These are phyloP conservation scores for Trichoderma asperelloides DNA, from an alignment of 495 filamentous ascomycete genomes.

Conservation along the genomic window DNA sequence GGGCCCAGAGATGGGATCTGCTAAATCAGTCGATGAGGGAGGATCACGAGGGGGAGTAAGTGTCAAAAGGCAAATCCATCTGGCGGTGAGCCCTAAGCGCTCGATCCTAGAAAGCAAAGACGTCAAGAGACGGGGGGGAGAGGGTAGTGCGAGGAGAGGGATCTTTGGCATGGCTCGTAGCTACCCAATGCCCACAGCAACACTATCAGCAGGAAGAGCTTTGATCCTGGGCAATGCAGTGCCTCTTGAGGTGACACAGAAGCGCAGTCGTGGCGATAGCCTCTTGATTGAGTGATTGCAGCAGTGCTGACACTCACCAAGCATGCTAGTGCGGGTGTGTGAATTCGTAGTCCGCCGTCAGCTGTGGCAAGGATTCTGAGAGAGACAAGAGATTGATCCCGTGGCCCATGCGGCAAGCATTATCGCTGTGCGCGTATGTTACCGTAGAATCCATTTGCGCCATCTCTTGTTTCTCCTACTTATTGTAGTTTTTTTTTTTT, in stretches of 20 bases:
- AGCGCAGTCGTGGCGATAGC: not conserved
- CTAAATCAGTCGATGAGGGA: conserved; percentile 7
- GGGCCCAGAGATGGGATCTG: conserved; percentile 3
- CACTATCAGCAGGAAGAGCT: not conserved
- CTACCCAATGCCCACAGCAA: not conserved
- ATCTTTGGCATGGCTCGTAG: not conserved
- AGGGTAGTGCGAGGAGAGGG: not conserved
- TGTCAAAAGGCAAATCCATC: not conserved
- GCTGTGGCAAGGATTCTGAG: not conserved
- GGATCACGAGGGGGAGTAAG: conserved; percentile 1
- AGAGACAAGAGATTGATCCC: not conserved
- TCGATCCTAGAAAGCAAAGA: not conserved
- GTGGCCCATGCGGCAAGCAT: not conserved
- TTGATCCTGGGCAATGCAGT: not conserved
- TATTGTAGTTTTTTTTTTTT: not conserved
- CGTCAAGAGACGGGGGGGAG: not conserved
- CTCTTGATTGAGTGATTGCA: not conserved
- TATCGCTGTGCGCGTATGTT: not conserved
- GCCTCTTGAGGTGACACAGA: not conserved
- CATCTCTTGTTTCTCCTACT: not conserved
- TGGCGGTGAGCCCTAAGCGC: not conserved
- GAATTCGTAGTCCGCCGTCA: not conserved
- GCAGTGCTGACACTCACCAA: not conserved
- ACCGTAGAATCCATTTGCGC: too few relatives aligned
- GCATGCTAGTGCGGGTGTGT: not conserved